Base-by-base conservation (phyloP, 2,329 filamentous ascomycete species). In the Elsinoe australis region DNA sequence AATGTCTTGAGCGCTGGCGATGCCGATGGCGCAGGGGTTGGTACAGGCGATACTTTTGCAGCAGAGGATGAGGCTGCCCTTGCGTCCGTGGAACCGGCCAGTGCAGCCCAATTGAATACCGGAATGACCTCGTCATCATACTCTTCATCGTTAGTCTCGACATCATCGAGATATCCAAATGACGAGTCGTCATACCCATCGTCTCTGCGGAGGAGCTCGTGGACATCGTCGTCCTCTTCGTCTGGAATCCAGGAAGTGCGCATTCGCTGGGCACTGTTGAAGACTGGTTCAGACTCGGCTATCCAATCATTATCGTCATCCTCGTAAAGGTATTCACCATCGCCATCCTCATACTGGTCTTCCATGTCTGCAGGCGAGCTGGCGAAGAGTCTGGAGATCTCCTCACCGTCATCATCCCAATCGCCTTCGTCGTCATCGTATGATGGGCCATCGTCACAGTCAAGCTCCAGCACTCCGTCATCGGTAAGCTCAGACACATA, bases 271-370 rank as follows among this genome's bases (percentile, higher is more conserved):
- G 35, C 17, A 21, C 10, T 21, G 17, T 22, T 6, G 15, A 22
- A 39, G 7, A 14, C 15, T 4, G 35, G 19, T 21, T 24, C 35
- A 14, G 21, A 21, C 17, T 39, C 35, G 10, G 35, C 35, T 19
- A 39, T 21, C 35, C 35, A 39, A 21, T 39, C 35, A 8, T 39
- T 21, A 21, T 39, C 35, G 12, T 39, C 35, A 22, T 39, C 19
- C 2, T 39, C 19, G 35, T 4, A 24, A 12, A 17, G n/a, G 17
- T 24, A 19, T 21, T 41, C 17, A 14, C 17, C 22, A 2, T 21
- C 38, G 14, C 28, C 39, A 15, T 32, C 14, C 28, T 15, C 12
- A 9, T 32, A 32, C 12, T 44, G 26, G 26, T 12, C 6, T 29
- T 12, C 26, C 26, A 29, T 12, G 6, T 12, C 14, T 17, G 10